Evolutionary conservation across 371 early-diverging fungal genomes (phyloP), one percentile per base, ranked within the genome.

Genomic region (Mortierella sp.): DNA sequence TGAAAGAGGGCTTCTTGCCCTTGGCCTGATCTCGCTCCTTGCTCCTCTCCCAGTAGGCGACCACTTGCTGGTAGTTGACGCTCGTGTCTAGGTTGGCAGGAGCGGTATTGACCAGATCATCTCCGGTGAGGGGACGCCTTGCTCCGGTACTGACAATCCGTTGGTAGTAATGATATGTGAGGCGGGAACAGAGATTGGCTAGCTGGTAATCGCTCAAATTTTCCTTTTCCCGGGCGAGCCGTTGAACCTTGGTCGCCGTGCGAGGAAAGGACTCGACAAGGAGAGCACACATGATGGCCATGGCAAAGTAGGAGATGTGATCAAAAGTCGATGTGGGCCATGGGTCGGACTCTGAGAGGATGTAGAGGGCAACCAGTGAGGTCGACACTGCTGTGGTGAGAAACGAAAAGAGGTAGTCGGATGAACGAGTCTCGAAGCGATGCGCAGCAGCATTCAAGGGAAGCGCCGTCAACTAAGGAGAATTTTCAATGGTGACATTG

Each of bases 361-460:
- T 75, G 77, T 74, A 81, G 10, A 85, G 73, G 2, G 79, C 3
- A 7, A 81, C 14, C n/a, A 49, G 21, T 24, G 18, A 29, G 71
- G 51, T n/a, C 14, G 41, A n/a, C 18, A 79, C 11, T 1, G 82
- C 60, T 3, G 32, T 11, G 12, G 48, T 8, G 29, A 76, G 81
- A 35, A 55, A 81, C 6, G 68, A 46, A 24, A 81, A 76, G 29
- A 85, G 75, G 60, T 48, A 70, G 27, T 81, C 68, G 14, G 85
- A 85, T 8, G 85, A 85, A 1, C 85, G 85, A 8, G 77, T 72
- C 49, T 78, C 68, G 60, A 81, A 81, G 46, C 63, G 56, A 58
- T 81, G 85, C 72, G 81, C 85, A 6, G 60, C 70, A 21, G 43
- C 46, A 58, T 85, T 85, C 54, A 85, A 70, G 1, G 74, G 68